Evolutionary conservation across 2,329 filamentous ascomycete genomes (phyloP).

Genomic region (Pseudogymnoascus sp.): DNA sequence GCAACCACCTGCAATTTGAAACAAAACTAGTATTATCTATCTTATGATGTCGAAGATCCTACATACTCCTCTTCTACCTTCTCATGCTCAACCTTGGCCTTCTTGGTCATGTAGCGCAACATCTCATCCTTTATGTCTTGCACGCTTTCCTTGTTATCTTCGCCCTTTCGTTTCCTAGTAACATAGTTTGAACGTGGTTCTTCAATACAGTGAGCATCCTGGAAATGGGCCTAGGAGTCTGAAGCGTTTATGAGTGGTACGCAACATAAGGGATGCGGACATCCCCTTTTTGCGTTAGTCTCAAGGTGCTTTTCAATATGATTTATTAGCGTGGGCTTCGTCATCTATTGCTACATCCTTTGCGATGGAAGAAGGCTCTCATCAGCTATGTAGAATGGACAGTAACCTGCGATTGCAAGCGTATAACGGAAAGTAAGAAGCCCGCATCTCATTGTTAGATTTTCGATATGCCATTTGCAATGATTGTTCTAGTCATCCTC

Average conservation of each 20-base stretch:
- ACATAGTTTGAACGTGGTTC: not conserved
- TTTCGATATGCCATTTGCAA: no score
- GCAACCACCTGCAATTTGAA: no score
- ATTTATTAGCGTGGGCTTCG: not conserved
- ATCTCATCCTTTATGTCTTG: not conserved
- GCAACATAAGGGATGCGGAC: not conserved
- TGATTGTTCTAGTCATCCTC: no score
- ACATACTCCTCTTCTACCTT: no score
- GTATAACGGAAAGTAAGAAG: constrained; percentile 1
- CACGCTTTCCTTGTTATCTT: not conserved
- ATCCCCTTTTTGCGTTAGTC: not conserved
- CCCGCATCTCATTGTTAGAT: not conserved
- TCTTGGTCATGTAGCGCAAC: no score
- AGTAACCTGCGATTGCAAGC: constrained; percentile 10
- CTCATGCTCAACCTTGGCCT: no score
- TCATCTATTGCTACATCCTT: no score
- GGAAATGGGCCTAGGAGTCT: no score
- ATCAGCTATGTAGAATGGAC: not conserved
- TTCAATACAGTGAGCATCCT: no score
- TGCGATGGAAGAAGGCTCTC: not conserved
- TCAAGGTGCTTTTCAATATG: not conserved
- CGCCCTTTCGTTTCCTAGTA: not conserved
- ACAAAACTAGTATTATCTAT: no score
- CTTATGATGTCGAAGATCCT: no score
- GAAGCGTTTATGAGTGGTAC: no score